A percentile compares a stretch with the other conserved stretches of the same genome.
phyloP scores from a whole-genome alignment of 2,329 filamentous ascomycete genomes.

The Fusarium nygamai region DNA sequence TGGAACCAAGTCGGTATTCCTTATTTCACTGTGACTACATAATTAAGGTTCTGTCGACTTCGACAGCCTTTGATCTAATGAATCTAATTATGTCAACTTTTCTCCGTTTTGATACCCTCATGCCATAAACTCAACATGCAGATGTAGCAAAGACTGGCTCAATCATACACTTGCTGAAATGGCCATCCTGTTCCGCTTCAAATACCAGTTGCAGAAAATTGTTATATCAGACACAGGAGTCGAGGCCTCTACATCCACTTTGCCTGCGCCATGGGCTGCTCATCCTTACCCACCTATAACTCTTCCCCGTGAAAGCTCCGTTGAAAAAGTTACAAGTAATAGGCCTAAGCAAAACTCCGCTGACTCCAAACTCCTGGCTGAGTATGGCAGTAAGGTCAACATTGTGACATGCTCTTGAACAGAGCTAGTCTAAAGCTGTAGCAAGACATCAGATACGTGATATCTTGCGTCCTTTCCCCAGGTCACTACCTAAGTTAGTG shows the following conservation, averaged over 20 bases:
- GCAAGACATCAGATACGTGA: neutral
- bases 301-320: neutral
- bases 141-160: neutral
- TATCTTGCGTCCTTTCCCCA: neutral
- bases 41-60: neutral
- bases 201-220: neutral
- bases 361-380: neutral
- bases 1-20: neutral
- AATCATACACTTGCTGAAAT: neutral
- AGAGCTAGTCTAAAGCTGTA: neutral
- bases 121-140: neutral
- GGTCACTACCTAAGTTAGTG: neutral
- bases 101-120: neutral
- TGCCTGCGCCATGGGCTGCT: neutral
- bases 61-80: neutral
- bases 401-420: neutral
- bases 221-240: neutral
- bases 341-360: neutral
- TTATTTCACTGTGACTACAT: neutral
- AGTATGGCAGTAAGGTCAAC: neutral
- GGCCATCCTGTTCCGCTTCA: neutral
- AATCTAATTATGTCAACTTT: neutral
- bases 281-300: neutral
- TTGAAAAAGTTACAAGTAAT: neutral
- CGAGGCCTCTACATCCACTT: neutral